These are phyloP conservation scores for Rhynchosporium secalis DNA, from an alignment of 2,329 filamentous ascomycete species.

Conservation along the genomic window DNA sequence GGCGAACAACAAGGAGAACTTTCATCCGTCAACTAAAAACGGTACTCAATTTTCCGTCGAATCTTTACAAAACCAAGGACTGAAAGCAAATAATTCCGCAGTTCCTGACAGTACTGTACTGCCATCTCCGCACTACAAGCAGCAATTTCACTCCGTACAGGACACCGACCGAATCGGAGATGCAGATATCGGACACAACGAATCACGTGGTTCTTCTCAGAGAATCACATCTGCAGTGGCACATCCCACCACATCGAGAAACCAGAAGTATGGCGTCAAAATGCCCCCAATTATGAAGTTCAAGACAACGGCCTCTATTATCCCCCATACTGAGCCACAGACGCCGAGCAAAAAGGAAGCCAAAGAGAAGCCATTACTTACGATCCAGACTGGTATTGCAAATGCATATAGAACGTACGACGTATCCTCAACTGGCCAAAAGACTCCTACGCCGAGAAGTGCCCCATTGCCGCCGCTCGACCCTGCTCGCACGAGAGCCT, in stretches of 20 bases:
- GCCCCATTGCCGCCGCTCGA: conserved; percentile 5
- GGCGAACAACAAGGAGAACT: conserved; percentile 2
- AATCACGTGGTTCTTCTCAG: neutral
- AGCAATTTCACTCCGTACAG: neutral
- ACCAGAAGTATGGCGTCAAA: neutral
- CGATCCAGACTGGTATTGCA: conserved; percentile 11
- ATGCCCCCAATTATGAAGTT: conserved; percentile 7
- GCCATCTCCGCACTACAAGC: neutral
- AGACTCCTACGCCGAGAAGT: conserved; percentile 19
- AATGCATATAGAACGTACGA: conserved; percentile 16
- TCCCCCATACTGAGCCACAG: neutral
- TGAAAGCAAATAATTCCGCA: neutral
- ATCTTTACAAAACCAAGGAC: neutral
- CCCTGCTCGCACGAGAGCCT: conserved; percentile 9
- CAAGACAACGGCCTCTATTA: neutral
- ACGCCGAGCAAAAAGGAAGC: neutral
- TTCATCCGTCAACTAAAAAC: neutral
- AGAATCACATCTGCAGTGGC: neutral
- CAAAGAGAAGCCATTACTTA: conserved; percentile 10
- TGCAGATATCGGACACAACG: neutral
- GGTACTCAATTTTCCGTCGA: neutral
- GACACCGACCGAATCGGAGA: neutral
- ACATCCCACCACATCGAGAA: neutral
- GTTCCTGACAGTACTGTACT: neutral
- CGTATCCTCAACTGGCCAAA: conserved; percentile 3